phyloP scores from a whole-genome alignment of 2,329 filamentous ascomycete species.

The Fusarium temperatum region DNA sequence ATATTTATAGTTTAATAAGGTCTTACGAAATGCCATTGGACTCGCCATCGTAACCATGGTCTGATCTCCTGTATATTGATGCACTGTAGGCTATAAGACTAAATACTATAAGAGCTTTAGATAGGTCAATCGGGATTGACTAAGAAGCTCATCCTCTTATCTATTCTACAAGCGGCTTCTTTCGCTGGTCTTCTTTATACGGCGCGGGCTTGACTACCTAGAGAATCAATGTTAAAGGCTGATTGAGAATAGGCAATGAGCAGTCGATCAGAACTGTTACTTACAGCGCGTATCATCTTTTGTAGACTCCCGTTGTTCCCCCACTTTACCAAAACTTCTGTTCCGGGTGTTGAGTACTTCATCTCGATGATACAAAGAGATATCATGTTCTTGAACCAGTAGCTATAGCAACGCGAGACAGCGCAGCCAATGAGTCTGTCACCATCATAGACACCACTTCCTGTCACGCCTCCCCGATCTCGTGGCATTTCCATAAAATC shows the following conservation, averaged over 20 bases:
- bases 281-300: background rate
- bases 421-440: background rate
- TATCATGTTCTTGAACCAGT: background rate
- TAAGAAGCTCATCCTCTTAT: background rate
- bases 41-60: fast-evolving
- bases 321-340: background rate
- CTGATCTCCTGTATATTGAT: no score
- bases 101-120: background rate
- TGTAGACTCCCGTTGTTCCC: background rate
- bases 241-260: background rate
- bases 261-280: fast-evolving
- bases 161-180: background rate
- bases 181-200: background rate
- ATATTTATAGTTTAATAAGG: no score
- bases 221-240: background rate
- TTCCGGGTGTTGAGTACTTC: background rate
- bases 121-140: background rate
- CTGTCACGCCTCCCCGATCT: background rate
- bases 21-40: no score
- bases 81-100: background rate
- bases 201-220: background rate
- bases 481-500: background rate
- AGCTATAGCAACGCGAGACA: background rate
- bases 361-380: background rate
- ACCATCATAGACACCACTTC: background rate